Percentiles rank a stretch among this genome's conserved stretches.
phyloP scores from a whole-genome alignment of 345 rosid species.

The Combretum micranthum region DNA sequence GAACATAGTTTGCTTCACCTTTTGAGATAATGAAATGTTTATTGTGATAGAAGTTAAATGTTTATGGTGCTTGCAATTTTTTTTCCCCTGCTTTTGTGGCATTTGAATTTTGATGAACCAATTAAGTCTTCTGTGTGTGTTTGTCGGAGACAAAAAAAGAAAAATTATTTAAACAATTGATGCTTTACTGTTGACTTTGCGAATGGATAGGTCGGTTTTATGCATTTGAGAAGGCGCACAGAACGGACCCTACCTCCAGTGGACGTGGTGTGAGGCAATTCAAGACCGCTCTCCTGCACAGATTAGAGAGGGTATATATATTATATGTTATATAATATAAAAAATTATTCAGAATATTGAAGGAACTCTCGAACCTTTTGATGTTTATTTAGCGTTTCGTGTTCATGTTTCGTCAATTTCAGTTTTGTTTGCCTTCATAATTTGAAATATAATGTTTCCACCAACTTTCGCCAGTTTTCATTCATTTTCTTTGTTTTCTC shows the following conservation, averaged over 20 bases:
- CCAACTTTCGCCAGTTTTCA: too few relatives aligned
- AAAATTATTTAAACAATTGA: not conserved
- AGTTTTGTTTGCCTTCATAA: too few relatives aligned
- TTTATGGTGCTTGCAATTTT: too few relatives aligned
- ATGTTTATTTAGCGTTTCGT: not conserved
- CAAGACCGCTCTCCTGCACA: slow-evolving; percentile 70
- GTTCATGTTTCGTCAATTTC: not conserved
- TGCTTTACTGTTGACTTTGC: not conserved
- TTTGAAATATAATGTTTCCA: too few relatives aligned
- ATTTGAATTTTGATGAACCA: too few relatives aligned
- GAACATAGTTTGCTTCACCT: too few relatives aligned
- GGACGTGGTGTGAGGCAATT: slow-evolving; percentile 90
- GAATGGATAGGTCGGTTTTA: slow-evolving; percentile 61
- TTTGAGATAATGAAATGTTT: too few relatives aligned
- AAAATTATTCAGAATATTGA: not conserved
- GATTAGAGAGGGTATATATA: slow-evolving; percentile 63
- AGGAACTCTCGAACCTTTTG: not conserved
- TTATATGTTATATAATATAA: not conserved
- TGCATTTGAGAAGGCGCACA: slow-evolving; percentile 86
- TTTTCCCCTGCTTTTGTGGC: too few relatives aligned
- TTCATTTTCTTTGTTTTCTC: too few relatives aligned
- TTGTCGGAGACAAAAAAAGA: not conserved
- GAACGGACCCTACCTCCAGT: slow-evolving; percentile 63
- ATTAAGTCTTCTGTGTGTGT: too few relatives aligned
- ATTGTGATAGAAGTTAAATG: too few relatives aligned